A percentile compares a stretch with the other conserved stretches of the same genome.
Conservation (phyloP, 805 yeast species). For the Cyberlindnera maritima region DNA sequence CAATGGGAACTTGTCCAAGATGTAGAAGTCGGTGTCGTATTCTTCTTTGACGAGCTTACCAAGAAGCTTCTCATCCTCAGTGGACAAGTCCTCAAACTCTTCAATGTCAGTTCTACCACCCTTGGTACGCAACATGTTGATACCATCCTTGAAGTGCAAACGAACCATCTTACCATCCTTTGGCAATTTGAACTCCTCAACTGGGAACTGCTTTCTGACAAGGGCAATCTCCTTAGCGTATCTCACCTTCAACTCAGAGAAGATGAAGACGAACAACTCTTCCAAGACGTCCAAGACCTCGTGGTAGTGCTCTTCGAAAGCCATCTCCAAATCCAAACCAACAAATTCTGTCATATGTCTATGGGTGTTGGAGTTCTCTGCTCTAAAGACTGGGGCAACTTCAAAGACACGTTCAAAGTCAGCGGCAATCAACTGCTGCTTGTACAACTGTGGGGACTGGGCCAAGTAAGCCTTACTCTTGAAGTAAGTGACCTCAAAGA, state of each 20-base stretch:
- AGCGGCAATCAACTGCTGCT: slow-evolving; percentile 96
- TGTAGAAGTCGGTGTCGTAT: slow-evolving; percentile 96
- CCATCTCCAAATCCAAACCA: slow-evolving; percentile 97
- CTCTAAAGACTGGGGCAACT: slow-evolving; percentile 97
- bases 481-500: slow-evolving; percentile 90
- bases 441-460: slow-evolving; percentile 97
- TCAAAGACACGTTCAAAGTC: slow-evolving; percentile 97
- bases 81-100: slow-evolving; percentile 84
- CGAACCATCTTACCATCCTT: slow-evolving; percentile 91
- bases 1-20: slow-evolving; percentile 96
- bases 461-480: slow-evolving; percentile 92
- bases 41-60: slow-evolving; percentile 91
- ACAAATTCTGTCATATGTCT: slow-evolving; percentile 99
- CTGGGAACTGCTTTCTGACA: slow-evolving; percentile 94
- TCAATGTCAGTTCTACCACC: slow-evolving; percentile 76
- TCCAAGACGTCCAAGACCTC: slow-evolving; percentile 68
- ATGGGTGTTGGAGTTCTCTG: slow-evolving; percentile 98
- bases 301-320: slow-evolving; percentile 96
- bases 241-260: slow-evolving; percentile 76
- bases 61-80: slow-evolving; percentile 91
- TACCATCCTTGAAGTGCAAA: slow-evolving; percentile 87
- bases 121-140: slow-evolving; percentile 76
- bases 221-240: slow-evolving; percentile 80
- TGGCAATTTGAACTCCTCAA: slow-evolving; percentile 95
- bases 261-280: slow-evolving; percentile 84